Evolutionary conservation across 306 rosid genomes (phyloP).

Genomic region (Medicago arabica): DNA sequence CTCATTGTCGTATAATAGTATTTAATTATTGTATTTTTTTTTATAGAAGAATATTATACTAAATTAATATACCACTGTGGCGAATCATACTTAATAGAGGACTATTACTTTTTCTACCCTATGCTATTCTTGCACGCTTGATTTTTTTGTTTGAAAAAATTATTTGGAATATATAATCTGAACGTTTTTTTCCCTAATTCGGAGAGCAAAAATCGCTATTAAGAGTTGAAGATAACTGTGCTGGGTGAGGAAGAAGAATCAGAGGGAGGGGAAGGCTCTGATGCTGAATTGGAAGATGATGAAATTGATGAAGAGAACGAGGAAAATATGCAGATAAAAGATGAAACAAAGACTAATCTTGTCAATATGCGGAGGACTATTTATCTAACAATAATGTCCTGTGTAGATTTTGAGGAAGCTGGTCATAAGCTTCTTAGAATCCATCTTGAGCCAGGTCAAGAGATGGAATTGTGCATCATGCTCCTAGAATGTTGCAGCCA

Average conservation of each 20-base stretch:
- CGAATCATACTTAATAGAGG: too few relatives aligned
- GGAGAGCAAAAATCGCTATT: constrained; percentile 79
- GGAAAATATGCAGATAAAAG: constrained; percentile 74
- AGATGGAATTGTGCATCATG: constrained; percentile 87
- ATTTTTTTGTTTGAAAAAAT: too few relatives aligned
- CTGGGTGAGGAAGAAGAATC: constrained; percentile 91
- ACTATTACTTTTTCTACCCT: too few relatives aligned
- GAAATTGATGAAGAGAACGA: constrained; percentile 75
- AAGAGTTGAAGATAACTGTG: constrained; percentile 79
- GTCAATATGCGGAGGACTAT: constrained; percentile 90
- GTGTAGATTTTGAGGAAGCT: constrained; percentile 98
- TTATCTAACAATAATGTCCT: constrained; percentile 91
- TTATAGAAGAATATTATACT: too few relatives aligned
- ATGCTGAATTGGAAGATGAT: constrained; percentile 68
- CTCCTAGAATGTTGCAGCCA: constrained; percentile 94
- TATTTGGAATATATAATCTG: too few relatives aligned
- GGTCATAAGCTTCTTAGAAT: constrained; percentile 98
- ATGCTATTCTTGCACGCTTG: too few relatives aligned
- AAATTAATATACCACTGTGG: too few relatives aligned
- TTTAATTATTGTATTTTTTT: too few relatives aligned
- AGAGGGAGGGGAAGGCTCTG: constrained; percentile 77
- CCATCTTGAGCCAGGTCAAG: constrained; percentile 97
- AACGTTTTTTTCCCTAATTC: constrained; percentile 49
- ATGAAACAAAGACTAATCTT: constrained; percentile 93
- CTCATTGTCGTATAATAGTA: too few relatives aligned